Conservation (phyloP, 768 basidiomycete genomes). For the Xerocomellus chrysenteron region DNA sequence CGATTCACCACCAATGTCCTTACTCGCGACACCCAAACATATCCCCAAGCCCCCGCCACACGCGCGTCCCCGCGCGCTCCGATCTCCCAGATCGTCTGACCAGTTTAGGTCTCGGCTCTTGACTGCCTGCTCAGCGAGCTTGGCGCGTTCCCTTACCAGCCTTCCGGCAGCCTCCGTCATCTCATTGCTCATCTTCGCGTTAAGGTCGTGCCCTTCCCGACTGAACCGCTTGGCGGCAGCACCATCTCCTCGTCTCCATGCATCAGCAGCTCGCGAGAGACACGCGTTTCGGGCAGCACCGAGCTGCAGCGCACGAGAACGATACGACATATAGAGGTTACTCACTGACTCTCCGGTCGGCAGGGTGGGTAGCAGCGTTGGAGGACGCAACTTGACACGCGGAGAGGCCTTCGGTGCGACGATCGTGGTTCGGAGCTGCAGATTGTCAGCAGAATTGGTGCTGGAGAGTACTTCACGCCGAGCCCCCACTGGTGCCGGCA, state of each 20-base stretch:
- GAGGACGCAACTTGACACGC: constrained; percentile 79
- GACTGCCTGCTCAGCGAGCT: constrained; percentile 74
- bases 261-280: constrained; percentile 91
- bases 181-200: constrained; percentile 86
- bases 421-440: constrained; percentile 65
- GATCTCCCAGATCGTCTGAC: constrained; percentile 84
- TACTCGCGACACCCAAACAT: constrained; percentile 78
- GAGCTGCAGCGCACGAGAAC: constrained; percentile 84
- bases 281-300: constrained; percentile 94
- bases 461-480: constrained; percentile 59
- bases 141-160: constrained; percentile 80
- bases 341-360: constrained; percentile 81
- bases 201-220: constrained; percentile 90
- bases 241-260: constrained; percentile 94
- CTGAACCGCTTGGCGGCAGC: constrained; percentile 94
- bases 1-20: constrained; percentile 49
- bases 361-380: constrained; percentile 83
- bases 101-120: constrained; percentile 65
- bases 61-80: constrained; percentile 66
- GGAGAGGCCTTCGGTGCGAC: constrained; percentile 82
- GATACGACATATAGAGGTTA: constrained; percentile 84
- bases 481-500: constrained; percentile 38
- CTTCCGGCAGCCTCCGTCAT: constrained; percentile 82
- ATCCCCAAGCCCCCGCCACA: constrained; percentile 86
- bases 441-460: constrained; percentile 49